These are phyloP conservation scores for Friedmanniomyces endolithicus DNA, from an alignment of 495 filamentous ascomycete genomes.

Conservation along the genomic window DNA sequence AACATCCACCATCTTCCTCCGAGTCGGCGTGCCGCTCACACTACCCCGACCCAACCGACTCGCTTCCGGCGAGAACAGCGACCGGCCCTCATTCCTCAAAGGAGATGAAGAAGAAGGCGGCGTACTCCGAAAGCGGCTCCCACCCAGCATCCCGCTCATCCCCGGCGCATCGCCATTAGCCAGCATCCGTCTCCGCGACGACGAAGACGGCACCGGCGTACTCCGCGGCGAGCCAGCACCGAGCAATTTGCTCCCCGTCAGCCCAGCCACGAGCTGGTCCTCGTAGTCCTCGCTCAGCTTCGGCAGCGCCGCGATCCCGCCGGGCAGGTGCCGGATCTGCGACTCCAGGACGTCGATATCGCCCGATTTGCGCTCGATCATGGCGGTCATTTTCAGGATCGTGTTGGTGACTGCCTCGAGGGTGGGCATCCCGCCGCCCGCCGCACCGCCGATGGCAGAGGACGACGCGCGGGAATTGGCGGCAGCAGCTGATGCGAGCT, in stretches of 20 bases:
- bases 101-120: conserved; percentile 1
- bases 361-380: conserved; percentile 74
- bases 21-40: conserved; percentile 37
- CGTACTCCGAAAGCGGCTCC: conserved; percentile 22
- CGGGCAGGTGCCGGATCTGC: conserved; percentile 62
- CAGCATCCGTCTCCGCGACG: conserved; percentile 18
- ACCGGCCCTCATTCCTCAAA: conserved; percentile 19
- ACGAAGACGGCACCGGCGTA: not conserved
- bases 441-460: conserved; percentile 30
- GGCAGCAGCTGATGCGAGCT: conserved; percentile 47
- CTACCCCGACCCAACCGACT: conserved; percentile 31
- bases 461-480: conserved; percentile 10
- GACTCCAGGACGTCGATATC: conserved; percentile 83
- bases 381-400: conserved; percentile 79
- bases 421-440: conserved; percentile 43
- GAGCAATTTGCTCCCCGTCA: conserved; percentile 8
- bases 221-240: not conserved
- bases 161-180: conserved; percentile 8
- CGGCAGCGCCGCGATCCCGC: conserved; percentile 15
- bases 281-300: conserved; percentile 14
- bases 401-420: conserved; percentile 85
- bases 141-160: conserved; percentile 27
- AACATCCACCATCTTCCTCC: conserved; percentile 20
- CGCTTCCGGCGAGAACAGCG: conserved; percentile 30
- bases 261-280: conserved; percentile 12